A percentile compares a stretch with the other conserved stretches of the same genome.
Evolutionary conservation across 2,329 filamentous ascomycete genomes (phyloP).

Genomic region (Phyllosticta citriasiana): DNA sequence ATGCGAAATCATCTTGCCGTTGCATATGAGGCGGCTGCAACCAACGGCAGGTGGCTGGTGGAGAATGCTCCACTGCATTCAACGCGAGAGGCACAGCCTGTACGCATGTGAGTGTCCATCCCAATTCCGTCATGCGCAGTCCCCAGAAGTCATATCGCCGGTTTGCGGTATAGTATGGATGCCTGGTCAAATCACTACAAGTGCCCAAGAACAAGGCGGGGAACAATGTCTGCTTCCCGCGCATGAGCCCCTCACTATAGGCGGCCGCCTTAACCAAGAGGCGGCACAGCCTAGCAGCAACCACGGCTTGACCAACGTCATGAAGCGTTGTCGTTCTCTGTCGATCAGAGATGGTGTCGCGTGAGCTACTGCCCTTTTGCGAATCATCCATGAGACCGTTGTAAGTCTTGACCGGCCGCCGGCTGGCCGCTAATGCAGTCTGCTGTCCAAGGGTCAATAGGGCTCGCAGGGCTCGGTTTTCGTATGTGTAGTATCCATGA

Average conservation of each 20-base stretch:
- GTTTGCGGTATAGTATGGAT: neutral
- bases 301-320: neutral
- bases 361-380: neutral
- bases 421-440: neutral
- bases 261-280: neutral
- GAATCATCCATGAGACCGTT: neutral
- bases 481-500: neutral
- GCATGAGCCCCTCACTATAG: neutral
- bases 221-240: neutral
- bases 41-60: too few species aligned
- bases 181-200: neutral
- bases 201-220: neutral
- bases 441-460: neutral
- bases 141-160: neutral
- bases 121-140: neutral
- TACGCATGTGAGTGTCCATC: neutral
- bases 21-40: neutral
- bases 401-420: neutral
- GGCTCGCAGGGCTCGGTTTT: neutral
- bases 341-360: neutral
- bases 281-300: neutral
- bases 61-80: neutral
- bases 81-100: neutral
- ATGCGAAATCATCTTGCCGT: neutral
- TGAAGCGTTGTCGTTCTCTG: neutral